Percentiles rank a stretch among this genome's conserved stretches.
Conservation (phyloP, 2,329 filamentous ascomycete genomes). For the Paecilomyces fulvus region DNA sequence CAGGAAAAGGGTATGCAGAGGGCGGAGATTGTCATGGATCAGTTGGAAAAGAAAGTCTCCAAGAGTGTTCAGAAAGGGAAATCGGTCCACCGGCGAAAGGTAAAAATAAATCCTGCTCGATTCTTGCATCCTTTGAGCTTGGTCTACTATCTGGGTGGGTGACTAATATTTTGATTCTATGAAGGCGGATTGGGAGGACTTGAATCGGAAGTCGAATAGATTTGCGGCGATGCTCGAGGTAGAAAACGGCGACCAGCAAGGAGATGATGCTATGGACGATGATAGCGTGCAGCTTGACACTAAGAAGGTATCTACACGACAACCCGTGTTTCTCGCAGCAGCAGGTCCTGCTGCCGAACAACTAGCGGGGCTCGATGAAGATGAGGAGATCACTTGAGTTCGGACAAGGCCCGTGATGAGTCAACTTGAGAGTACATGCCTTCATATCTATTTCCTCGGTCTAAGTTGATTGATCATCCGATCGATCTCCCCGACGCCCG, state of each 20-base stretch:
- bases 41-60: constrained; percentile 46
- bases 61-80: constrained; percentile 44
- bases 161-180: background rate
- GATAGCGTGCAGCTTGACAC: constrained; percentile 10
- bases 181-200: constrained; percentile 34
- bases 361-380: constrained; percentile 25
- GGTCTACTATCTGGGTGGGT: background rate
- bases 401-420: background rate
- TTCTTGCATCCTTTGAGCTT: background rate
- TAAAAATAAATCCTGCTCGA: constrained; percentile 11
- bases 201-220: constrained; percentile 26
- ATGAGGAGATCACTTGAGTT: constrained; percentile 39
- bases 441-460: constrained; percentile 32
- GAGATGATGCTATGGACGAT: constrained; percentile 38
- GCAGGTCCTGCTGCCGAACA: constrained; percentile 15
- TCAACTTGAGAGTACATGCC: constrained; percentile 6
- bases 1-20: constrained; percentile 48
- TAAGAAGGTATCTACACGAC: constrained; percentile 7
- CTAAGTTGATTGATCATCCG: constrained; percentile 55
- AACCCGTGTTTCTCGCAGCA: constrained; percentile 6
- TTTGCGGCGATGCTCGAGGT: constrained; percentile 35
- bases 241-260: constrained; percentile 41
- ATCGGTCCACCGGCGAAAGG: constrained; percentile 40
- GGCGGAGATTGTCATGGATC: constrained; percentile 47
- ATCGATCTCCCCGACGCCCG: constrained; percentile 71